phyloP scores from a whole-genome alignment of 352 stramenopile genomes.

The Phytopythium montanum region DNA sequence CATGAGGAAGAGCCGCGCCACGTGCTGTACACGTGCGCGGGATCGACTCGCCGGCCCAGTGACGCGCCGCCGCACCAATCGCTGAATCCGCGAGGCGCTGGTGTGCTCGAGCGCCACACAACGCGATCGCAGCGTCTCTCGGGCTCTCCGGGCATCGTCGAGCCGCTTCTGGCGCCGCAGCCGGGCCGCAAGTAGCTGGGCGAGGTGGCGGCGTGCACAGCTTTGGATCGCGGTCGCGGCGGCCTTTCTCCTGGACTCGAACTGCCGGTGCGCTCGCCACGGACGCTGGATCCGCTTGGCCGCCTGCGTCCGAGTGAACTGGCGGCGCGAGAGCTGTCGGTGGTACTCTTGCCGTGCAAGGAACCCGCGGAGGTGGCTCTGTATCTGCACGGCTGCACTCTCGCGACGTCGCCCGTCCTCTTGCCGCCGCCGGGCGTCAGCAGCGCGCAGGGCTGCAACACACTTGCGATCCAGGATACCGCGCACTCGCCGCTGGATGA shows the following conservation, averaged over 20 bases:
- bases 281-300: not conserved
- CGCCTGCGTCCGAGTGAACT: not conserved
- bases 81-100: constrained; percentile 40
- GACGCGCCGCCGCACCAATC: constrained; percentile 23
- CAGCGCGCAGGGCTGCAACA: constrained; percentile 4
- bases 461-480: constrained; percentile 9
- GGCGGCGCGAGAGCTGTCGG: not conserved
- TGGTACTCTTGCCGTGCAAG: constrained; percentile 16
- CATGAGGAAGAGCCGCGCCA: constrained; percentile 37
- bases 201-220: not conserved
- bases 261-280: not conserved
- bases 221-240: not conserved
- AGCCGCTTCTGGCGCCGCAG: not conserved
- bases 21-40: constrained; percentile 25
- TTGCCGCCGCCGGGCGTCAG: constrained; percentile 14
- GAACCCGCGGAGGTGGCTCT: constrained; percentile 36
- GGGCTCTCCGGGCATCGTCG: not conserved
- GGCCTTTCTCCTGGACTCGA: not conserved
- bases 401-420: constrained; percentile 25
- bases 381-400: constrained; percentile 31
- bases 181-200: not conserved
- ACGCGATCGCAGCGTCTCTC: not conserved
- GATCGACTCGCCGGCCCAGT: constrained; percentile 2
- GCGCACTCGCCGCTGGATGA: constrained; percentile 20
- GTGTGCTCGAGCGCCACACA: constrained; percentile 5